A percentile compares a stretch with the other conserved stretches of the same genome.
phyloP scores from a whole-genome alignment of 2,329 filamentous ascomycete genomes.

The Microdochium bolleyi region DNA sequence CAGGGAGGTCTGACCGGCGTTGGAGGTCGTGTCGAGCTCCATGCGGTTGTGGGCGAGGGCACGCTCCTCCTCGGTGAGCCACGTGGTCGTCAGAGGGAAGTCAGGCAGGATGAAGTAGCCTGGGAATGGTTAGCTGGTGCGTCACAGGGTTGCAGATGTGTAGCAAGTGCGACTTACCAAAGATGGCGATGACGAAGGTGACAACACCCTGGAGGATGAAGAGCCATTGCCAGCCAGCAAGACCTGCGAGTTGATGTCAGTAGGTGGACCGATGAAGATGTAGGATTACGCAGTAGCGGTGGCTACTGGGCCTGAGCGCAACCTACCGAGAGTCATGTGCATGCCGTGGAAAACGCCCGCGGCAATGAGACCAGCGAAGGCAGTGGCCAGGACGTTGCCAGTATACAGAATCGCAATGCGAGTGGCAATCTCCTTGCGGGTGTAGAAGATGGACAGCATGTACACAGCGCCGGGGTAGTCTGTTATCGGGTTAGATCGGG shows the following conservation, averaged over 20 bases:
- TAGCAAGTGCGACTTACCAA: not conserved
- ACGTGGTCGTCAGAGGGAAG: not conserved
- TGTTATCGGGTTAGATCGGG: not conserved
- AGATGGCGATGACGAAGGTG: conserved; percentile 17
- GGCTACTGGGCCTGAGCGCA: not conserved
- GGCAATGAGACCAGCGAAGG: conserved; percentile 26
- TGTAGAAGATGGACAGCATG: conserved; percentile 24
- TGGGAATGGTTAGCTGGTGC: not conserved
- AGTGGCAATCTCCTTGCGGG: conserved; percentile 24
- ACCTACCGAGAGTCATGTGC: conserved; percentile 15
- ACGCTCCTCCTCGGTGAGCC: not conserved
- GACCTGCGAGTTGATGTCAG: not conserved
- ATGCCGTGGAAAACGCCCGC: conserved; percentile 22
- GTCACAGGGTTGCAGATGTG: not conserved
- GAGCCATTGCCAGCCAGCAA: conserved; percentile 35
- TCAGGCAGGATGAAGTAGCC: not conserved
- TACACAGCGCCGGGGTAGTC: conserved; percentile 12
- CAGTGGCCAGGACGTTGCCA: conserved; percentile 23
- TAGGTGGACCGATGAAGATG: not conserved
- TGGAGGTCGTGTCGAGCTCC: not conserved
- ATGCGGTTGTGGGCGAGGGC: not conserved
- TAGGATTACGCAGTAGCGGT: not conserved
- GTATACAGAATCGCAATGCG: conserved; percentile 26
- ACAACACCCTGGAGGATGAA: conserved; percentile 35
- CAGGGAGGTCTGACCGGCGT: conserved; percentile 6